Percentiles rank a stretch among this genome's conserved stretches.
These are phyloP conservation scores for Pseudogymnoascus sp. DNA, from an alignment of 2,329 filamentous ascomycete genomes.

Conservation along the genomic window DNA sequence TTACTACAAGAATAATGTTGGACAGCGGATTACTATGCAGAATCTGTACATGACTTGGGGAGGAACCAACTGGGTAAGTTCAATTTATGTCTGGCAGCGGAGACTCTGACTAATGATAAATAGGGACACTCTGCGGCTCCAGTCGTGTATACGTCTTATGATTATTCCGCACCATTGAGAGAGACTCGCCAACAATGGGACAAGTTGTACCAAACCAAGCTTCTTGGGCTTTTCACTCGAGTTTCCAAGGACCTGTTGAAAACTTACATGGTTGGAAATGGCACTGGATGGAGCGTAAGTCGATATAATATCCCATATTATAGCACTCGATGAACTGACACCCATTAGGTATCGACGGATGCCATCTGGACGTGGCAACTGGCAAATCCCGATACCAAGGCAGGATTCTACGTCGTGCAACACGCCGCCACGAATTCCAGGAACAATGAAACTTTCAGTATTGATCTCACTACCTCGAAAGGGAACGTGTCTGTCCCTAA, in stretches of 20 bases:
- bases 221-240: slow-evolving; percentile 46
- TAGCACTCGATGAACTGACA: slow-evolving; percentile 9
- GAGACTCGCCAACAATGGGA: slow-evolving; percentile 47
- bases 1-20: slow-evolving; percentile 50
- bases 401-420: slow-evolving; percentile 44
- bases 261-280: slow-evolving; percentile 48
- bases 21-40: slow-evolving; percentile 40
- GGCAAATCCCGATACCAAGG: slow-evolving; percentile 41
- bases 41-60: slow-evolving; percentile 48
- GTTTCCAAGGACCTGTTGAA: slow-evolving; percentile 44
- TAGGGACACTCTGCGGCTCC: slow-evolving; percentile 33
- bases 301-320: not conserved
- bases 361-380: slow-evolving; percentile 45
- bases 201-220: slow-evolving; percentile 48
- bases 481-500: slow-evolving; percentile 38
- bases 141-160: slow-evolving; percentile 42
- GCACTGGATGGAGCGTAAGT: slow-evolving; percentile 39
- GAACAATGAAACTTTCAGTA: slow-evolving; percentile 38
- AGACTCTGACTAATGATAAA: slow-evolving; percentile 3
- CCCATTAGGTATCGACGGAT: slow-evolving; percentile 27
- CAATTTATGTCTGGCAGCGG: not conserved
- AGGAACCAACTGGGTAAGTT: slow-evolving; percentile 46
- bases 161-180: slow-evolving; percentile 42
- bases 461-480: slow-evolving; percentile 40
- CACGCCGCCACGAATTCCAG: slow-evolving; percentile 40